Base-by-base conservation (phyloP, 2,329 filamentous ascomycete species). In the Scortechinia acanthostroma region DNA sequence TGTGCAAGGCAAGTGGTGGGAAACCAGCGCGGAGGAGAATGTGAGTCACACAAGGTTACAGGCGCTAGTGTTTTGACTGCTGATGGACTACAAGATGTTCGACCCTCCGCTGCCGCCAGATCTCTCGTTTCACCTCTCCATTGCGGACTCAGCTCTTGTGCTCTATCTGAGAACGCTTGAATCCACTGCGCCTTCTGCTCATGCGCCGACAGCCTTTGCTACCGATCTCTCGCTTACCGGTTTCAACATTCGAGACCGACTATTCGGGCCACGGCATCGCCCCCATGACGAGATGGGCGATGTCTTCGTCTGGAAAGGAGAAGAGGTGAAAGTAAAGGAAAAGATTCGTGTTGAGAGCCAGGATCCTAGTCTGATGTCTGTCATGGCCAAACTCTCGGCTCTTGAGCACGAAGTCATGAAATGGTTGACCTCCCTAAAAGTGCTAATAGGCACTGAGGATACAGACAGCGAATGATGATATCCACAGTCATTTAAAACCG, bases 321-420 rank as follows among this genome's bases (percentile, higher is more conserved):
- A 75, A 45, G 73, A 82, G 49, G 80, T 84, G 5, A 71, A 70
- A 43, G 81, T 86, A 30, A 77, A 71, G 52, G 81, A 85, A 52
- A 83, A 84, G 62, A 67, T 84, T 4, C 69, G 74, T 35, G 77
- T 85, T 1, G 81, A 85, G 57, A 83, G 74, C 50, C 77, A 82
- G 55, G 80, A 86, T 57, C 81, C 81, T 3, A 81, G 76, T 53
- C 58, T 86, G 50, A 80, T 86, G 62, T 73, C 79, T 22, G 74
- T 80, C 28, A 77, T 80, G 71, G 78, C 80, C 22, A 86, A 86
- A 57, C 60, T 85, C 53, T 77, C 73, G 28, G 79, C 80, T 2
- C 60, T 85, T 40, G 77, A 83, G 52, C 76, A 83, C 58, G 78
- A 72, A 51, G 69, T 83, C 20, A 68, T 69, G 53, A 63, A 77